Conservation (phyloP, 495 filamentous ascomycete genomes). For the Aspergillus coremiiformis region DNA sequence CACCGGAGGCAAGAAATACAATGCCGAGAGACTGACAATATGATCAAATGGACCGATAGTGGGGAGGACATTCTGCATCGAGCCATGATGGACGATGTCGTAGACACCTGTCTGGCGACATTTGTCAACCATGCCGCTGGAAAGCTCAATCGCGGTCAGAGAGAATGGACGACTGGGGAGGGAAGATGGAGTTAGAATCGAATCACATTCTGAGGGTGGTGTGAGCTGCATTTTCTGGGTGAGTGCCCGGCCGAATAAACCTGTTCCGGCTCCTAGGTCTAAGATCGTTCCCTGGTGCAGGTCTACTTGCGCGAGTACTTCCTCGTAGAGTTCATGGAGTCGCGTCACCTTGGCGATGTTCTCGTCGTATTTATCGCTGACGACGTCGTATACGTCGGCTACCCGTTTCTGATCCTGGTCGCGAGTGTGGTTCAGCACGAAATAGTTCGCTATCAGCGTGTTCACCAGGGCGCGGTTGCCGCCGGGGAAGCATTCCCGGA, state of each 20-base stretch:
- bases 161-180: not conserved
- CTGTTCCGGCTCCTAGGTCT: not conserved
- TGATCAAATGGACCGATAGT: not conserved
- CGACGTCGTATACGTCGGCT: no score
- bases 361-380: no score
- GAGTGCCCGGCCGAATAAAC: not conserved
- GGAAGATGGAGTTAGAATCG: no score
- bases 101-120: not conserved
- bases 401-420: no score
- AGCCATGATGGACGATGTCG: not conserved
- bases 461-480: no score
- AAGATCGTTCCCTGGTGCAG: not conserved
- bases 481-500: no score
- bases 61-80: not conserved
- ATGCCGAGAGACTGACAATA: not conserved
- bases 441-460: no score
- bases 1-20: not conserved
- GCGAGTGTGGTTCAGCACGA: no score
- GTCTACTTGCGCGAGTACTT: not conserved
- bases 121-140: not conserved
- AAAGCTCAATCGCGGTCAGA: not conserved
- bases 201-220: no score
- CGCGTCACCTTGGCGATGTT: not conserved
- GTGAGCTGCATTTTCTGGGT: not conserved
- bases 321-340: not conserved